Conservation (phyloP, 805 yeast genomes). For the Candida lessepsii region DNA sequence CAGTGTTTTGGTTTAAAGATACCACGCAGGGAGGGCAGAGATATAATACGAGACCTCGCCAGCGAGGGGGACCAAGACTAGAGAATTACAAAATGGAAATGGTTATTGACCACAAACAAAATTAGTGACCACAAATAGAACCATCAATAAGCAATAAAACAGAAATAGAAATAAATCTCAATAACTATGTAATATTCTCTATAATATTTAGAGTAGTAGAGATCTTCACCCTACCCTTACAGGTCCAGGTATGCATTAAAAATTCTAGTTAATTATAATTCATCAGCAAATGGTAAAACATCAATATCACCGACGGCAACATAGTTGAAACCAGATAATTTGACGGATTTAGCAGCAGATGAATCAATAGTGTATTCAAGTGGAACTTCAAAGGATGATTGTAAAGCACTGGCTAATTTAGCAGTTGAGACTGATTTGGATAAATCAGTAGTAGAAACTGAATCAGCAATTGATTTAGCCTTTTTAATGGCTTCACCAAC, state of each 20-base stretch:
- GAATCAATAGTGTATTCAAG: constrained; percentile 31
- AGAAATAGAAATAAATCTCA: no score
- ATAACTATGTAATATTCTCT: no score
- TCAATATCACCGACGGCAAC: constrained; percentile 89
- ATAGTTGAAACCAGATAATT: constrained; percentile 68
- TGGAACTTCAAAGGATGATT: constrained; percentile 34
- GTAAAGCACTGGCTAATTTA: constrained; percentile 43
- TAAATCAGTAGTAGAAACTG: constrained; percentile 50
- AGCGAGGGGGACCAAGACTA: no score
- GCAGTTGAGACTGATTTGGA: constrained; percentile 48
- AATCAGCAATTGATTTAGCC: constrained; percentile 45
- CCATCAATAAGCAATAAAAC: neutral
- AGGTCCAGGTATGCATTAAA: constrained; percentile 4
- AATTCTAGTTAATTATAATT: constrained; percentile 51
- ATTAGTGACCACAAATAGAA: no score
- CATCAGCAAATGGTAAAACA: constrained; percentile 84
- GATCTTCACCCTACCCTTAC: neutral
- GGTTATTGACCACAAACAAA: no score
- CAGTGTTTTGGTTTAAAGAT: neutral
- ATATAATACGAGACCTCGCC: no score
- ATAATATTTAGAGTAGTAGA: no score
- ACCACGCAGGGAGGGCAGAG: no score
- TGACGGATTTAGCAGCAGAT: constrained; percentile 32
- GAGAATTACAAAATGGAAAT: no score
- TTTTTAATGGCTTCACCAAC: constrained; percentile 62